These are phyloP conservation scores for Fraxinus xanthoxyloides DNA, from an alignment of 305 asterid species.

Conservation along the genomic window DNA sequence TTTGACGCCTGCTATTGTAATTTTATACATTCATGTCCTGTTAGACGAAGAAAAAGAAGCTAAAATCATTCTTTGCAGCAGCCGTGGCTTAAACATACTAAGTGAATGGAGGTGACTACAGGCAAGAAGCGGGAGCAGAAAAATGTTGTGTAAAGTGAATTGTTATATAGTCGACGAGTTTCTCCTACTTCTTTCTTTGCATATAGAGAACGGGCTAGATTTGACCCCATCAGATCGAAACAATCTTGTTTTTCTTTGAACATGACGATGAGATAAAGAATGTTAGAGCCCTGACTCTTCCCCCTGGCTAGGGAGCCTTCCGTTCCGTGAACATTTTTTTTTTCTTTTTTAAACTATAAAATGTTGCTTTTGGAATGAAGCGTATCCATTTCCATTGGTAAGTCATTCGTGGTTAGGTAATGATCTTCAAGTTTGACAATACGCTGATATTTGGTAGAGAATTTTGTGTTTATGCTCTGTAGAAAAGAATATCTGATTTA, in stretches of 20 bases:
- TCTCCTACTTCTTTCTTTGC: neutral
- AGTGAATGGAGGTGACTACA: neutral
- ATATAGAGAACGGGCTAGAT: neutral
- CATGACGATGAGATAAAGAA: neutral
- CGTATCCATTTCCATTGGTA: neutral
- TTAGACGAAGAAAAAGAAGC: neutral
- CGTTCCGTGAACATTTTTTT: neutral
- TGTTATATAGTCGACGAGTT: neutral
- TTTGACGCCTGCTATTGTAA: neutral
- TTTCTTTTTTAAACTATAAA: neutral
- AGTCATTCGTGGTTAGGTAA: neutral
- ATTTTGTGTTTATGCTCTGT: neutral
- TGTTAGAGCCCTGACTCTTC: neutral
- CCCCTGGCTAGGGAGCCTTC: neutral
- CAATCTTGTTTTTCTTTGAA: neutral
- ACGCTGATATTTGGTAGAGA: neutral
- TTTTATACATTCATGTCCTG: slow-evolving; percentile 22
- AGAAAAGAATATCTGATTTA: neutral
- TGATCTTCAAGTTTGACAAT: neutral
- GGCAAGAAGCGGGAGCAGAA: neutral
- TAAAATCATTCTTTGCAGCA: neutral
- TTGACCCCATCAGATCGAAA: neutral
- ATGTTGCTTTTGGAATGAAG: neutral
- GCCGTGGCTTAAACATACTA: neutral
- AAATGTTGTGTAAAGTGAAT: neutral